Conservation (phyloP, 2,329 filamentous ascomycete genomes). For the Epichloe amarillans region DNA sequence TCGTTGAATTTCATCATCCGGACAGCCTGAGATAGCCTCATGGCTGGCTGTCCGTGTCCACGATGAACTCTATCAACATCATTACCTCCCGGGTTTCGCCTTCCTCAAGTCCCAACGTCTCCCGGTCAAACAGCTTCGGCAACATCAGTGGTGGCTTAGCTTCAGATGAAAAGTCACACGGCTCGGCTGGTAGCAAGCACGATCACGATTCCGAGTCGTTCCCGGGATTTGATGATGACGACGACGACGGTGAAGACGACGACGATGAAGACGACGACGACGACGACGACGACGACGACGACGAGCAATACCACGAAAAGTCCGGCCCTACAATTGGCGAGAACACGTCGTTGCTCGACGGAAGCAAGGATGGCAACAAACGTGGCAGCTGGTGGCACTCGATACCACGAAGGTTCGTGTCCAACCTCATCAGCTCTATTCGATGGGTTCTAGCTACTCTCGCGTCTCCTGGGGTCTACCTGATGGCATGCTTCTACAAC, state of each 20-base stretch:
- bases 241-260: slow-evolving; percentile 25
- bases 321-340: slow-evolving; percentile 32
- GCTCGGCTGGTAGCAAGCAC: slow-evolving; percentile 23
- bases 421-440: slow-evolving; percentile 60
- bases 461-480: slow-evolving; percentile 65
- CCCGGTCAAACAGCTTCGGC: slow-evolving; percentile 48
- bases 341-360: slow-evolving; percentile 47
- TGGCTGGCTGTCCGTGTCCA: slow-evolving; percentile 43
- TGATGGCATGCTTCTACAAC: slow-evolving; percentile 74
- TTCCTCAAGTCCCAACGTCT: slow-evolving; percentile 39
- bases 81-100: slow-evolving; percentile 71
- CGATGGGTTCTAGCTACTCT: slow-evolving; percentile 68
- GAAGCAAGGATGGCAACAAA: slow-evolving; percentile 20
- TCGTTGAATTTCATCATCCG: not conserved
- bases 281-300: slow-evolving; percentile 21
- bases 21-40: slow-evolving; percentile 19
- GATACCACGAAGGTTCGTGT: slow-evolving; percentile 56
- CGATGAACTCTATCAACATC: slow-evolving; percentile 96
- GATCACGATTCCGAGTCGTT: slow-evolving; percentile 24
- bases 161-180: slow-evolving; percentile 24
- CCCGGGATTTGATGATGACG: slow-evolving; percentile 20
- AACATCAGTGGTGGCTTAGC: slow-evolving; percentile 35
- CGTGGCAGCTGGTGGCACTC: slow-evolving; percentile 37
- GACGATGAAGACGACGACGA: slow-evolving; percentile 25
- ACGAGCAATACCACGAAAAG: slow-evolving; percentile 26